Conservation (phyloP, 768 basidiomycete species). For the Grammothele lineata region DNA sequence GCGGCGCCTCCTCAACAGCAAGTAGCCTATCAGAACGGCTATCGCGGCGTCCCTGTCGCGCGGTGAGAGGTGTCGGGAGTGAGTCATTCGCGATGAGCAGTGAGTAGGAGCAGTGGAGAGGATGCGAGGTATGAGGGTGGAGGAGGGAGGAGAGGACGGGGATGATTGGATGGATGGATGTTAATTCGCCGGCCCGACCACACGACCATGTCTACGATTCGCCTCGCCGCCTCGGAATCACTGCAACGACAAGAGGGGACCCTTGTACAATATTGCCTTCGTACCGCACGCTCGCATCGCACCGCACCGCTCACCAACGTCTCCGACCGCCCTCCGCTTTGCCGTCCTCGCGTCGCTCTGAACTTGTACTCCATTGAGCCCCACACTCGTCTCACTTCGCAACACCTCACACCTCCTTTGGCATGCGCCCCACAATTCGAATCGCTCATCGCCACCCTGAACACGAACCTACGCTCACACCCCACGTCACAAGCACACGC, state of each 20-base stretch:
- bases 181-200: constrained; percentile 7
- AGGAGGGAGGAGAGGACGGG: constrained; percentile 1
- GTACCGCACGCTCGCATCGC: constrained; percentile 5
- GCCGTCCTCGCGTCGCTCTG: no score
- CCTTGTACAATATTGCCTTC: constrained; percentile 17
- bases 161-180: constrained; percentile 3
- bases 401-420: neutral
- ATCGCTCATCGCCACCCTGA: neutral
- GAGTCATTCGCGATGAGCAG: neutral
- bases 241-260: constrained; percentile 15
- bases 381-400: neutral
- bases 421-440: neutral
- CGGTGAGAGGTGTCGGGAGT: constrained; percentile 13
- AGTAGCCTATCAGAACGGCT: constrained; percentile 21
- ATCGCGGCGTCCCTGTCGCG: constrained; percentile 27
- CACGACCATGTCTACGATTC: constrained; percentile 4
- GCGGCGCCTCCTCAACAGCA: constrained; percentile 16
- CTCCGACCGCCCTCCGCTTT: no score
- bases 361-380: no score
- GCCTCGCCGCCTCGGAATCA: constrained; percentile 1
- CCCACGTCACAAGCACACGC: neutral
- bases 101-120: neutral
- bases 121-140: neutral
- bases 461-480: neutral
- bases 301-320: constrained; percentile 1